phyloP scores from a whole-genome alignment of 306 rosid genomes.

The Fragaria nilgerrensis region DNA sequence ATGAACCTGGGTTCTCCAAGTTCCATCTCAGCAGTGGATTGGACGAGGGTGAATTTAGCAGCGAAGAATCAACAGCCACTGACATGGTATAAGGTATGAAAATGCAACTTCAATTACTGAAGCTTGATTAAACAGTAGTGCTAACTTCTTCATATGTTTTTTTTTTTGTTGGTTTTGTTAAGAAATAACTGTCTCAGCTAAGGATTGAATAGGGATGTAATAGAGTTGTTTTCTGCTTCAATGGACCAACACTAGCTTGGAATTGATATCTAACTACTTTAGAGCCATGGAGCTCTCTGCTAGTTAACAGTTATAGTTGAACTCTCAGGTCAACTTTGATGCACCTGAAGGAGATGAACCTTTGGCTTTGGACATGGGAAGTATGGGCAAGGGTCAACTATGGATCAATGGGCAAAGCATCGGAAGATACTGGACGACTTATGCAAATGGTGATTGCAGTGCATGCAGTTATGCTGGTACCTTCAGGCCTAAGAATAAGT shows the following conservation, averaged over 20 bases:
- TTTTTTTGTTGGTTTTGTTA: too few relatives aligned
- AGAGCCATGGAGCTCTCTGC: not conserved
- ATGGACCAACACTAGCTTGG: not conserved
- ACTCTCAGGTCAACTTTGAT: slow-evolving; percentile 49
- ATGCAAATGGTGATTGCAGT: slow-evolving; percentile 59
- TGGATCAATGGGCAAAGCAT: slow-evolving; percentile 86
- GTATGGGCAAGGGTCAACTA: slow-evolving; percentile 84
- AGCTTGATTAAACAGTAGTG: not conserved
- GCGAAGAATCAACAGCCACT: slow-evolving; percentile 52
- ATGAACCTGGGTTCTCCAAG: slow-evolving; percentile 42
- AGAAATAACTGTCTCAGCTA: not conserved
- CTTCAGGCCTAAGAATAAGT: slow-evolving; percentile 54
- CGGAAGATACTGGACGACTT: slow-evolving; percentile 81
- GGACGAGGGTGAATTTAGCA: slow-evolving; percentile 44
- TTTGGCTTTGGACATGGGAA: slow-evolving; percentile 73
- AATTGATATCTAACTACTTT: not conserved
- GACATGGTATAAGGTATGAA: slow-evolving; percentile 57
- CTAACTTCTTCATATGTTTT: not conserved
- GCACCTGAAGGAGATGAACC: slow-evolving; percentile 72
- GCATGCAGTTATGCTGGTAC: slow-evolving; percentile 59
- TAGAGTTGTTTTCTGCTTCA: not conserved
- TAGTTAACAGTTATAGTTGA: slow-evolving; percentile 11
- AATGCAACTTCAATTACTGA: not conserved
- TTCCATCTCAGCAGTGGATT: slow-evolving; percentile 48
- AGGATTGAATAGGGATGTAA: not conserved